Conservation (phyloP, 2,329 filamentous ascomycete genomes). For the Proliferodiscus dingleyae region DNA sequence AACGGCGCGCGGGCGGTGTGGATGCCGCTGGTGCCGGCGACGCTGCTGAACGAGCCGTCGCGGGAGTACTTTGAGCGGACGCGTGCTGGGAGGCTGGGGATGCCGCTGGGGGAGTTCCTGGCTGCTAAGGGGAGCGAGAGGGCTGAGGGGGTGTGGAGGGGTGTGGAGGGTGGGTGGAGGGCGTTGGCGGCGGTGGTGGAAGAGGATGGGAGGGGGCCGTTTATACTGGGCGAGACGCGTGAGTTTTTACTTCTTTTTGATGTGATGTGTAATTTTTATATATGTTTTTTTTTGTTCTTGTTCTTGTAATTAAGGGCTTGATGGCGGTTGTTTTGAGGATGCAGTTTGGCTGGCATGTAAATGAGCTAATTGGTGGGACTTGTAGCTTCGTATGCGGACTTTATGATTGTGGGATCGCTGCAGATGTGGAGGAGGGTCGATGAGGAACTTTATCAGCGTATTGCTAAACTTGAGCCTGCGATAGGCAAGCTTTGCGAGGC, state of each 20-base stretch:
- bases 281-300: too few species aligned
- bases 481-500: slow-evolving; percentile 18
- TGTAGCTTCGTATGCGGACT: slow-evolving; percentile 49
- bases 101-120: slow-evolving; percentile 46
- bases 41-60: slow-evolving; percentile 47
- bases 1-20: slow-evolving; percentile 37
- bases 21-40: slow-evolving; percentile 43
- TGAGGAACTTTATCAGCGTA: slow-evolving; percentile 35
- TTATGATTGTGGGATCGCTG: slow-evolving; percentile 48
- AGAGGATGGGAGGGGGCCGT: slow-evolving; percentile 47
- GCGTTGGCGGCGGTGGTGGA: too few species aligned
- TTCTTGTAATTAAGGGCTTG: too few species aligned
- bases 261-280: too few species aligned
- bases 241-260: slow-evolving; percentile 1
- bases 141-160: slow-evolving; percentile 42
- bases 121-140: slow-evolving; percentile 44
- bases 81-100: slow-evolving; percentile 45
- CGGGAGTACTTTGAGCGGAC: slow-evolving; percentile 52
- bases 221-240: slow-evolving; percentile 50
- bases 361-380: background rate
- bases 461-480: slow-evolving; percentile 31
- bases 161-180: slow-evolving; percentile 39
- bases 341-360: background rate
- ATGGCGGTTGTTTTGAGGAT: too few species aligned
- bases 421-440: slow-evolving; percentile 39